These are phyloP conservation scores for Pythium monospermum DNA, from an alignment of 352 stramenopile species.

Conservation along the genomic window DNA sequence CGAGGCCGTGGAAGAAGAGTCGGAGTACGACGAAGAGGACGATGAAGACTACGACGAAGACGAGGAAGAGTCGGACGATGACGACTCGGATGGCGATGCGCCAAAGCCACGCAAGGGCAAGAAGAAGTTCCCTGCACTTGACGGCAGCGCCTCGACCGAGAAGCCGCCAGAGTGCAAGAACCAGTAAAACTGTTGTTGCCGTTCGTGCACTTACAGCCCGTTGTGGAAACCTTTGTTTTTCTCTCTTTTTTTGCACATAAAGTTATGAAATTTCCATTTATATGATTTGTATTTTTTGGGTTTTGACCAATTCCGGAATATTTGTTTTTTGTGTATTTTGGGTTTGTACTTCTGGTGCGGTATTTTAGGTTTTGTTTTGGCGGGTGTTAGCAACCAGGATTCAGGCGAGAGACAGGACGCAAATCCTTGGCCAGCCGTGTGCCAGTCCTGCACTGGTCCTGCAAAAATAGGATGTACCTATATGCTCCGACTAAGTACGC, in stretches of 20 bases:
- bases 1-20: conserved; percentile 74
- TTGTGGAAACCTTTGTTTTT: too few relatives aligned
- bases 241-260: conserved; percentile 26
- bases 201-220: not conserved
- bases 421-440: too few relatives aligned
- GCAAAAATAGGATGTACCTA: too few relatives aligned
- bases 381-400: too few relatives aligned
- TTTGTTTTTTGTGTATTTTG: too few relatives aligned
- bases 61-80: conserved; percentile 54
- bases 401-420: too few relatives aligned
- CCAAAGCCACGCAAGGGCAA: conserved; percentile 47
- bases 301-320: too few relatives aligned
- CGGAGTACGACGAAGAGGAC: conserved; percentile 78
- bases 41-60: conserved; percentile 59
- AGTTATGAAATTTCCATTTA: conserved; percentile 21
- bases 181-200: conserved; percentile 44
- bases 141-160: conserved; percentile 60
- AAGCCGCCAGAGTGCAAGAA: conserved; percentile 89
- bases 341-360: too few relatives aligned
- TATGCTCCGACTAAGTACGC: too few relatives aligned
- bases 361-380: too few relatives aligned
- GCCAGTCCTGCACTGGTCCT: too few relatives aligned
- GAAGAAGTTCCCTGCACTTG: conserved; percentile 76
- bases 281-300: too few relatives aligned
- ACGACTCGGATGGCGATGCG: conserved; percentile 57